Conservation (phyloP, 1,284 basidiomycete species). For the Athelia sp. region DNA sequence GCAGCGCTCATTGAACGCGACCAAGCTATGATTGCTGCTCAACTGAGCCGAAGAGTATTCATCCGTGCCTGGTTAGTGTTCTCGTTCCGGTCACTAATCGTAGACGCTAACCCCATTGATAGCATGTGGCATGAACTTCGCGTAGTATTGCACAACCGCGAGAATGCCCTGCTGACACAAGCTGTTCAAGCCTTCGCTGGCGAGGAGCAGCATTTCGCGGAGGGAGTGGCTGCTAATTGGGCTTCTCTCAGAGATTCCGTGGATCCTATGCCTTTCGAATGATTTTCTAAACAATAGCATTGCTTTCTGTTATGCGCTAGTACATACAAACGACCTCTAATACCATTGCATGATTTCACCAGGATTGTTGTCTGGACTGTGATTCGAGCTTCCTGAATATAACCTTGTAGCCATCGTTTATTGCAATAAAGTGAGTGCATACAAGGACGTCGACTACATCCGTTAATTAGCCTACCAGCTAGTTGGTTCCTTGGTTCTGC, state of each 20-base stretch:
- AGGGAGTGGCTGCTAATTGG: conserved; percentile 68
- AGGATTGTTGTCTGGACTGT: no score
- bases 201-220: conserved; percentile 65
- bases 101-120: conserved; percentile 3
- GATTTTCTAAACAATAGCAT: conserved; percentile 14
- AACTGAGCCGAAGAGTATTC: conserved; percentile 74
- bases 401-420: no score
- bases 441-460: no score
- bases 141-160: conserved; percentile 82
- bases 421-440: no score
- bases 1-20: conserved; percentile 69
- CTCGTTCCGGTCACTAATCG: not conserved
- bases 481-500: not conserved
- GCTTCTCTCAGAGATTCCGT: conserved; percentile 62
- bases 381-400: no score
- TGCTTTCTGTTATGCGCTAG: no score
- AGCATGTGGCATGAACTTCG: conserved; percentile 92
- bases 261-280: conserved; percentile 82
- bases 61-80: conserved; percentile 67
- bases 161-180: conserved; percentile 76
- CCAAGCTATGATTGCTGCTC: conserved; percentile 64
- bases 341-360: no score
- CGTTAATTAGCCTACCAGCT: no score
- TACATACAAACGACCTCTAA: no score
- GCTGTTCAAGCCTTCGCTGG: conserved; percentile 66